Base-by-base conservation (phyloP, 768 basidiomycete genomes). In the Arthromyces matolae region DNA sequence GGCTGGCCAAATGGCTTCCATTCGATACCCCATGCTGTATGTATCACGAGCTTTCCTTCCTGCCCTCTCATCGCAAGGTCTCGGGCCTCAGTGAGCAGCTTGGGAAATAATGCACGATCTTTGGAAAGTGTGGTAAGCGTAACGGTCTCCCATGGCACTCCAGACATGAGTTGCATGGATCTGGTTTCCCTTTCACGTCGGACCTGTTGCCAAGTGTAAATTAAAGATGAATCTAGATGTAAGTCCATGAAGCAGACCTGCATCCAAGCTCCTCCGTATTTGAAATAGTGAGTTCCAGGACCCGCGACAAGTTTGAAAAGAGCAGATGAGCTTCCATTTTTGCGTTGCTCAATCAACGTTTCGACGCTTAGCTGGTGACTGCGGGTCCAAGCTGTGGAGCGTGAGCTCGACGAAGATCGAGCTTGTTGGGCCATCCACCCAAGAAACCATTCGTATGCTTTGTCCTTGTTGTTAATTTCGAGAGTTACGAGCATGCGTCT, bases 1-100 rank as follows among this genome's bases (percentile, higher is more conserved):
- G 96, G 93, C 58, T 86, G 86, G 6, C 96, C 96, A 61, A 99
- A 97, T 7, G 90, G 93, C 51, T 83, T 78, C 96, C 96, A 99
- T 57, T 97, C 93, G 25, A 84, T 86, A 0, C 93, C 93, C 93
- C 94, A 96, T 4, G 95, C 91, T 1, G 93, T 96, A 57, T 94
- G 89, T 49, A 99, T 88, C 47, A 98, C 89, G 8, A 95, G 90
- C 60, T 93, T 93, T 41, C 94, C 95, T 64, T 95, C 91, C 52
- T 93, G 88, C 0, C 79, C 84, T 25, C 72, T 78, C 73, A 95
- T 78, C 0, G 93, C 94, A 32, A 94, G 72, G 59, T 90, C 84
- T 42, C 91, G 77, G n/a, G 96, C 95, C 64, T 99, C 95, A 2
- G 79, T 66, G 3, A 99, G 81, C 5, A 99, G 72, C 34, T 72